Base-by-base conservation (phyloP, 2,329 filamentous ascomycete genomes). In the Hypoxylon sp. region DNA sequence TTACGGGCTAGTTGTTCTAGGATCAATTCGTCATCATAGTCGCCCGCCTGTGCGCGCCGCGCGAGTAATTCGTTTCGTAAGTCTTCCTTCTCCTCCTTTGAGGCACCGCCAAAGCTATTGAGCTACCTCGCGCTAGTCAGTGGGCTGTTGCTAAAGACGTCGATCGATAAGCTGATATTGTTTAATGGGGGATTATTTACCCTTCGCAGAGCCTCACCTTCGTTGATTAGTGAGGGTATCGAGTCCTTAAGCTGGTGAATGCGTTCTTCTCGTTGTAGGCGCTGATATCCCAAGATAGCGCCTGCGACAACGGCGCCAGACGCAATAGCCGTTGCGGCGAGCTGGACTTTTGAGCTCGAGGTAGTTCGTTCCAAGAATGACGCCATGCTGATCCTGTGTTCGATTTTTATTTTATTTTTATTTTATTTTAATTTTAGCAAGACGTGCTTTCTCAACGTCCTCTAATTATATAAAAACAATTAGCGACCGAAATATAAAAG, bases 1-100 rank as follows among this genome's bases (percentile, higher is more conserved):
- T 98, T 98, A 54, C 96, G 91, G 1, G 95, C 94, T 11, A 99
- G 87, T 80, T 99, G 96, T 82, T 99, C 96, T 51, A 97, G 87
- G 63, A 98, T 95, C 47, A 99, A 87, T 75, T 96, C 94, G 74
- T 91, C 87, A 74, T 90, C 88, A 73, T 89, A 91, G 76, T 91
- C 87, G 57, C 89, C 89, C 10, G 83, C 84, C 70, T 89, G 88
- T 0, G 89, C 89, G 17, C 88, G 84, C 35, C 83, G 82, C 1
- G 89, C 89, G 13, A 91, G 82, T 2, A 82, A 83, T 63, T 86
- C 83, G 74, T 88, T 89, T 29, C 88, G 85, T 22, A 84, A 80
- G 77, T 91, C 89, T 77, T 91, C 89, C 71, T 87, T 87, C 74
- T 89, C 88, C 78, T 77, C 63, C 22, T 80, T 76, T 35, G 84